These are phyloP conservation scores for Penicillium odoratum DNA, from an alignment of 495 filamentous ascomycete genomes.

Conservation along the genomic window DNA sequence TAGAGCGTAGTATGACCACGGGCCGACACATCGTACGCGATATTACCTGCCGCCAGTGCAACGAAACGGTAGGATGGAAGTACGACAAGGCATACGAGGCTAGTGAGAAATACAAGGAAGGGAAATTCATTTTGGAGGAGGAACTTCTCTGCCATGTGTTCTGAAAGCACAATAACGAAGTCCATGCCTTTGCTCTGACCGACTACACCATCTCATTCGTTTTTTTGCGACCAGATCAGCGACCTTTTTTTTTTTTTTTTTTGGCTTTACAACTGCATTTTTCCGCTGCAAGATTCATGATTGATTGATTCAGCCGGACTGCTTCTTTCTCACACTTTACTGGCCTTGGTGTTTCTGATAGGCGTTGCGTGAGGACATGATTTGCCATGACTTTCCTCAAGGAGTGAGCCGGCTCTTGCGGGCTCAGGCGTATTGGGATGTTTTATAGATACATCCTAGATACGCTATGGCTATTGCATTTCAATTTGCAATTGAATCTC, in stretches of 20 bases:
- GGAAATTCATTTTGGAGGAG: conserved; percentile 94
- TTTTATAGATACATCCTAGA: neutral
- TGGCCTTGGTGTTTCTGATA: neutral
- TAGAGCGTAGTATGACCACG: conserved; percentile 98
- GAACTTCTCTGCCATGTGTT: conserved; percentile 81
- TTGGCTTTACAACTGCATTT: neutral
- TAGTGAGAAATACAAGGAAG: conserved; percentile 97
- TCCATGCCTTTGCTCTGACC: neutral
- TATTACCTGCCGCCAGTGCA: conserved; percentile 86
- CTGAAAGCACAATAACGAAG: conserved; percentile 26
- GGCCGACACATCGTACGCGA: conserved; percentile 92
- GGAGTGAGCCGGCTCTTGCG: neutral
- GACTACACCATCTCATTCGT: neutral
- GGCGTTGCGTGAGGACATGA: conserved; percentile 1
- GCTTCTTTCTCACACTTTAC: neutral
- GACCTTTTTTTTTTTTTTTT: neutral
- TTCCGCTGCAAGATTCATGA: neutral
- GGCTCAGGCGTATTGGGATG: neutral
- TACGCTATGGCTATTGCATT: neutral
- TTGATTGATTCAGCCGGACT: neutral
- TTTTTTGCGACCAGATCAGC: neutral
- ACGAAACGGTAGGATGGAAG: conserved; percentile 93
- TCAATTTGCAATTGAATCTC: neutral
- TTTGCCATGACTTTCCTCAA: neutral
- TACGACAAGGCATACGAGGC: conserved; percentile 95